A percentile compares a stretch with the other conserved stretches of the same genome.
phyloP scores from a whole-genome alignment of 2,329 filamentous ascomycete genomes.

The Trichoderma semiorbis region DNA sequence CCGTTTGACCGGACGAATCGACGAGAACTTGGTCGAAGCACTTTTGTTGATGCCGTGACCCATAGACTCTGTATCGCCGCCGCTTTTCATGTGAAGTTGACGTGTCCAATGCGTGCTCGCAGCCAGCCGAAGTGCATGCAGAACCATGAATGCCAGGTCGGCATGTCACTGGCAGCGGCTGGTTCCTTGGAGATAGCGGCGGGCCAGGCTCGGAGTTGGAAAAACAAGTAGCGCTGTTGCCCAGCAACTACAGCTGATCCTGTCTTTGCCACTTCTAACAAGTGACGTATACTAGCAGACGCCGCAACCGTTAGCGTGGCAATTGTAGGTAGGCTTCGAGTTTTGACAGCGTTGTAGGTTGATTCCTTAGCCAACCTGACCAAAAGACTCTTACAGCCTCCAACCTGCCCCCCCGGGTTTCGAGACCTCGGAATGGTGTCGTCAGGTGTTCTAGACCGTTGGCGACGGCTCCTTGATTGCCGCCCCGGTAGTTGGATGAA shows the following conservation, averaged over 20 bases:
- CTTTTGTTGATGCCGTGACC: neutral
- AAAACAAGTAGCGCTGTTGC: neutral
- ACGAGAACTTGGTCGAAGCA: neutral
- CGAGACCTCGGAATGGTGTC: neutral
- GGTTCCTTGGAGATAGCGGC: neutral
- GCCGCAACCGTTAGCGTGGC: neutral
- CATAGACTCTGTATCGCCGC: neutral
- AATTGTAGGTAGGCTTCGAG: neutral
- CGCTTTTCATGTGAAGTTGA: neutral
- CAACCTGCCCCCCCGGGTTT: neutral
- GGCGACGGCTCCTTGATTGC: neutral
- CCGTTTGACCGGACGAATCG: neutral
- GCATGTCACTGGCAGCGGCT: conserved; percentile 7
- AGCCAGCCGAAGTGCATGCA: conserved; percentile 2
- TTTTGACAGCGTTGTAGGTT: neutral
- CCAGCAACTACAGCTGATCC: neutral
- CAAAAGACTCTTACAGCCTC: neutral
- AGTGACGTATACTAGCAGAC: neutral
- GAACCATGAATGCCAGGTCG: neutral
- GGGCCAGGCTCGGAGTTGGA: neutral
- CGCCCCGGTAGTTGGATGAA: neutral
- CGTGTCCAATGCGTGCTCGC: neutral
- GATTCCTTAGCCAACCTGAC: neutral
- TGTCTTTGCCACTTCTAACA: neutral
- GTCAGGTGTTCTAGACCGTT: neutral